Evolutionary conservation across 371 early-diverging fungal genomes (phyloP).

Genomic region (Umbelopsis sp.): DNA sequence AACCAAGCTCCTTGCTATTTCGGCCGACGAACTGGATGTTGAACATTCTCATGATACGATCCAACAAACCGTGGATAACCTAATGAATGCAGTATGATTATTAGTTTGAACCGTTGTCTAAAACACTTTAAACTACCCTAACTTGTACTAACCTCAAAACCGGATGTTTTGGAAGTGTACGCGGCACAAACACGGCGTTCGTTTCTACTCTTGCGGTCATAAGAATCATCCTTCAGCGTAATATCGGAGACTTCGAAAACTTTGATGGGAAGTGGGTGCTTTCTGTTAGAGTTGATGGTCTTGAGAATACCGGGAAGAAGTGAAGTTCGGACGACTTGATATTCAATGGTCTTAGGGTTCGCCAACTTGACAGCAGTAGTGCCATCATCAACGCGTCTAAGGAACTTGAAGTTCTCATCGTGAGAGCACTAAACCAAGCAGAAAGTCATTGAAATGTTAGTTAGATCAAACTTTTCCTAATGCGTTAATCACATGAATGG

Average conservation of each 20-base stretch:
- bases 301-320: constrained; percentile 97
- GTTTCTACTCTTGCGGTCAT: constrained; percentile 89
- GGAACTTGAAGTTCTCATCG: constrained; percentile 92
- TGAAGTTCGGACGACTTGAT: constrained; percentile 94
- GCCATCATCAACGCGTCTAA: constrained; percentile 79
- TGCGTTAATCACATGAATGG: constrained; percentile 21
- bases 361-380: constrained; percentile 85
- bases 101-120: too few relatives aligned
- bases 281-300: constrained; percentile 92
- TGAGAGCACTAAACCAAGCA: constrained; percentile 80
- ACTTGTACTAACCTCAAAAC: constrained; percentile 77
- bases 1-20: constrained; percentile 56
- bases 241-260: constrained; percentile 99
- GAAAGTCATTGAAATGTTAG: too few relatives aligned
- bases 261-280: constrained; percentile 91
- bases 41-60: constrained; percentile 90
- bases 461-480: too few relatives aligned
- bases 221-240: constrained; percentile 81
- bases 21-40: constrained; percentile 53
- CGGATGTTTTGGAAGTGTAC: constrained; percentile 86
- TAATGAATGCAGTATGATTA: constrained; percentile 25
- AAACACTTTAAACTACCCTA: neutral
- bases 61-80: constrained; percentile 90
- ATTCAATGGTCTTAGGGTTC: constrained; percentile 98
- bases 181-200: constrained; percentile 90